Percentiles rank a stretch among this genome's conserved stretches.
Evolutionary conservation across 1,284 basidiomycete species (phyloP).

Genomic region (Apiotrichum gamsii): DNA sequence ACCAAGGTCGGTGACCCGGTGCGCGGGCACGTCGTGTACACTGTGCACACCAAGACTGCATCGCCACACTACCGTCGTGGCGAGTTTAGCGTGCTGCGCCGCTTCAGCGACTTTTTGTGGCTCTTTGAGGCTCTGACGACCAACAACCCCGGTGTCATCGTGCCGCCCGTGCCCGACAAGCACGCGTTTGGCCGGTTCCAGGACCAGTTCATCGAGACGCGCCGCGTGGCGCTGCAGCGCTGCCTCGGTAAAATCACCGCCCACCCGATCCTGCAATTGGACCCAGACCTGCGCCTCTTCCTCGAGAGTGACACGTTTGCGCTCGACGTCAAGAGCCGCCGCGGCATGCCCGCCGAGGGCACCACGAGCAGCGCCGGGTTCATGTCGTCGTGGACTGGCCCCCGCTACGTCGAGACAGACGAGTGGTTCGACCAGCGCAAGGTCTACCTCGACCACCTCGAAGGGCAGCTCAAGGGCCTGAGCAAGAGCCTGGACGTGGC

Average conservation of each 20-base stretch:
- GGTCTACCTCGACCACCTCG: constrained; percentile 77
- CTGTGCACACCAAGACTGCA: constrained; percentile 81
- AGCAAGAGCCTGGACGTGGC: constrained; percentile 78
- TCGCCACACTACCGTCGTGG: constrained; percentile 74
- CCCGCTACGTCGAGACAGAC: constrained; percentile 85
- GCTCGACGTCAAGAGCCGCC: constrained; percentile 58
- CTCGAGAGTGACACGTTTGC: constrained; percentile 79
- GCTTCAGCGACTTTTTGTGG: constrained; percentile 98
- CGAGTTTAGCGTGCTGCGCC: constrained; percentile 80
- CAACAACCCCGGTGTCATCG: constrained; percentile 95
- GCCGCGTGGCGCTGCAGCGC: constrained; percentile 75
- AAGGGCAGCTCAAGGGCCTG: constrained; percentile 76
- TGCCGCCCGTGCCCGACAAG: constrained; percentile 95
- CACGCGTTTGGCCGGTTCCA: constrained; percentile 83
- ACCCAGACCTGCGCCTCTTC: constrained; percentile 77
- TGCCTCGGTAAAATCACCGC: constrained; percentile 82
- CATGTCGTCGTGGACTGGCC: constrained; percentile 70
- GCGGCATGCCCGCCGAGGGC: constrained; percentile 9
- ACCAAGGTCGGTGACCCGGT: constrained; percentile 90
- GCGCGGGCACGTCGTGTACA: constrained; percentile 88
- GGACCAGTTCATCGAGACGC: constrained; percentile 76
- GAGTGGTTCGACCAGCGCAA: constrained; percentile 96
- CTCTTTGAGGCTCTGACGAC: constrained; percentile 78
- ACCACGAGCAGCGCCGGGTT: constrained; percentile 50
- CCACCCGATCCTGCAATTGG: constrained; percentile 77